Conservation (phyloP, 768 basidiomycete genomes). For the Suillus americanus region DNA sequence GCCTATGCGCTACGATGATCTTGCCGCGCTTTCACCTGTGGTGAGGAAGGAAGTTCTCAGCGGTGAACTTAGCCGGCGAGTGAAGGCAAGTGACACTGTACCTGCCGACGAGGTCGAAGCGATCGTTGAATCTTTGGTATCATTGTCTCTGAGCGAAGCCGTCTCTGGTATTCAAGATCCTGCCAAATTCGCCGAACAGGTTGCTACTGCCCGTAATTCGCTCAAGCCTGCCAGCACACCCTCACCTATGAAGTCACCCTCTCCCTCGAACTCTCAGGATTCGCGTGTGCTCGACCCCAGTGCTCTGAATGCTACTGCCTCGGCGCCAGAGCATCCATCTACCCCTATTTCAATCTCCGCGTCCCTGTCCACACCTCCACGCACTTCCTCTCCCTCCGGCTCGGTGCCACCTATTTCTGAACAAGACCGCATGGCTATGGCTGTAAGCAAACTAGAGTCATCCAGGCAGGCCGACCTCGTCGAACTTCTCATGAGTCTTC, state of each 20-base stretch:
- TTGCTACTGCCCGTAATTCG: conserved; percentile 40
- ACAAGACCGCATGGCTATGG: conserved; percentile 68
- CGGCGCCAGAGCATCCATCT: conserved; percentile 87
- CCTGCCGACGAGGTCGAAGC: conserved; percentile 54
- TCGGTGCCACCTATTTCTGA: conserved; percentile 66
- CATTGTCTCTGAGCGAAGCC: conserved; percentile 72
- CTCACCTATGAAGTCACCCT: conserved; percentile 51
- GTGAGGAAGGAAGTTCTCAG: conserved; percentile 85
- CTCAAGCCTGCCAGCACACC: conserved; percentile 36
- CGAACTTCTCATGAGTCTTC: conserved; percentile 80
- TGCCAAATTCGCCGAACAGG: conserved; percentile 62
- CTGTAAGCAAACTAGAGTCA: conserved; percentile 65
- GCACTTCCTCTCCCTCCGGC: conserved; percentile 76
- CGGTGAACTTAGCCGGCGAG: conserved; percentile 76
- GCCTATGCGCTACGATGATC: conserved; percentile 86
- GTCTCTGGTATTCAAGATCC: conserved; percentile 75
- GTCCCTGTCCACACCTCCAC: conserved; percentile 76
- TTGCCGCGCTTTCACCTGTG: conserved; percentile 79
- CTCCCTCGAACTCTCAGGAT: conserved; percentile 62
- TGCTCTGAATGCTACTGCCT: conserved; percentile 70
- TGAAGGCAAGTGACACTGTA: conserved; percentile 58
- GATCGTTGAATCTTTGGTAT: conserved; percentile 72
- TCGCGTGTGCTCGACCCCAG: conserved; percentile 67
- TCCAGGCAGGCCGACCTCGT: conserved; percentile 62
- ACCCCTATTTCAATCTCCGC: conserved; percentile 80